Conservation (phyloP, 805 yeast species). For the Myxozyma kluyveri region DNA sequence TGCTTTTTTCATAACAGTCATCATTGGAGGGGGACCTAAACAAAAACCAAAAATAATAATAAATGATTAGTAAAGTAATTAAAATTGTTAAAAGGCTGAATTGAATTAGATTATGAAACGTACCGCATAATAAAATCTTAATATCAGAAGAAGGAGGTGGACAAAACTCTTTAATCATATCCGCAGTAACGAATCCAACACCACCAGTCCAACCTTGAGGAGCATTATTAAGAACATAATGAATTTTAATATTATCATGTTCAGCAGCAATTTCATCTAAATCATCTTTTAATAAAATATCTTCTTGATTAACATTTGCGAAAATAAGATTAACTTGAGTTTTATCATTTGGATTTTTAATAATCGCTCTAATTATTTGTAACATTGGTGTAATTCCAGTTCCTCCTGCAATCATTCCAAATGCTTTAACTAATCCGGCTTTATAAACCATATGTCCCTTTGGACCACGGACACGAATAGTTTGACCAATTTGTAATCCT, state of each 20-base stretch:
- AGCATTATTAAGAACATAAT: conserved; percentile 74
- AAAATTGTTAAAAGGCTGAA: not conserved
- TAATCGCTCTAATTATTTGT: conserved; percentile 76
- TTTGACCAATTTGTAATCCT: conserved; percentile 72
- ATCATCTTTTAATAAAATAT: conserved; percentile 75
- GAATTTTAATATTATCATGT: conserved; percentile 74
- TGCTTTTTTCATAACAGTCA: conserved; percentile 75
- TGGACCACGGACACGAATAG: conserved; percentile 75
- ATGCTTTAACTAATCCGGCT: conserved; percentile 65
- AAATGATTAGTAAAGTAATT: not conserved
- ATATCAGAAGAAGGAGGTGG: conserved; percentile 60
- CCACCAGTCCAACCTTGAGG: conserved; percentile 68
- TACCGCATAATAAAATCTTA: conserved; percentile 80
- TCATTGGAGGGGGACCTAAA: conserved; percentile 77
- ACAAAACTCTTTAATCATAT: conserved; percentile 76
- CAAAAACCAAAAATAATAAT: not conserved
- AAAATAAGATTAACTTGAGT: conserved; percentile 81
- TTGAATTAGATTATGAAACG: no score
- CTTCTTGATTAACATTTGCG: conserved; percentile 73
- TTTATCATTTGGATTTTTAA: conserved; percentile 78
- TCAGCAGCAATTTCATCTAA: conserved; percentile 63
- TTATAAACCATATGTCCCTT: conserved; percentile 84
- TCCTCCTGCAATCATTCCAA: conserved; percentile 91
- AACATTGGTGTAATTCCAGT: conserved; percentile 90
- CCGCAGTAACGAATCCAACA: conserved; percentile 79